A percentile compares a stretch with the other conserved stretches of the same genome.
Conservation (phyloP, 768 basidiomycete genomes). For the Serpula lacrymans region DNA sequence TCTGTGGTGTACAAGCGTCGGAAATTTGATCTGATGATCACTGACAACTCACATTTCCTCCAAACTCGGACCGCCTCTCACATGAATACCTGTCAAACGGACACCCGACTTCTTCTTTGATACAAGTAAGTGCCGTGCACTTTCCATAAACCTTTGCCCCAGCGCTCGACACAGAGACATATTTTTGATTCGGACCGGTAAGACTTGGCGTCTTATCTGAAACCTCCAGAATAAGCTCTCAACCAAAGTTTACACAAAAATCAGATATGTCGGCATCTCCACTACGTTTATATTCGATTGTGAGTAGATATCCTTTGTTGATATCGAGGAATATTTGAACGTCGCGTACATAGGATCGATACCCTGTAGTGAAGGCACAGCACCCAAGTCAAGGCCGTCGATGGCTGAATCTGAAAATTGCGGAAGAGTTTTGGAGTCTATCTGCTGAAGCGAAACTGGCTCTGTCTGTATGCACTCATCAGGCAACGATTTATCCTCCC, state of each 20-base stretch:
- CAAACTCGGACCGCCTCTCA: no score
- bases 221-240: background rate
- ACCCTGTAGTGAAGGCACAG: constrained; percentile 39
- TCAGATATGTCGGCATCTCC: constrained; percentile 4
- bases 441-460: constrained; percentile 19
- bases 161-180: background rate
- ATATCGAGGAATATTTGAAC: constrained; percentile 7
- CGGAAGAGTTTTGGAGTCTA: constrained; percentile 47
- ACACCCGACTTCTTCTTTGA: no score
- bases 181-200: constrained; percentile 1
- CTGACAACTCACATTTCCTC: no score
- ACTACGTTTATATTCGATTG: constrained; percentile 14
- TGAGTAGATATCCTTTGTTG: constrained; percentile 12
- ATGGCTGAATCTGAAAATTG: constrained; percentile 49
- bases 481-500: background rate
- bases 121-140: no score
- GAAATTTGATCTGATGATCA: constrained; percentile 7
- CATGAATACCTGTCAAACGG: no score
- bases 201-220: background rate
- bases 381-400: constrained; percentile 55
- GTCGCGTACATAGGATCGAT: constrained; percentile 31
- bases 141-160: no score
- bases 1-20: constrained; percentile 2
- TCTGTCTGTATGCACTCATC: constrained; percentile 7
- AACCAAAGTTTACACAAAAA: background rate